Percentiles rank a stretch among this genome's conserved stretches.
phyloP scores from a whole-genome alignment of 495 filamentous ascomycete genomes.

The Pseudoneurospora amorphoporcata region DNA sequence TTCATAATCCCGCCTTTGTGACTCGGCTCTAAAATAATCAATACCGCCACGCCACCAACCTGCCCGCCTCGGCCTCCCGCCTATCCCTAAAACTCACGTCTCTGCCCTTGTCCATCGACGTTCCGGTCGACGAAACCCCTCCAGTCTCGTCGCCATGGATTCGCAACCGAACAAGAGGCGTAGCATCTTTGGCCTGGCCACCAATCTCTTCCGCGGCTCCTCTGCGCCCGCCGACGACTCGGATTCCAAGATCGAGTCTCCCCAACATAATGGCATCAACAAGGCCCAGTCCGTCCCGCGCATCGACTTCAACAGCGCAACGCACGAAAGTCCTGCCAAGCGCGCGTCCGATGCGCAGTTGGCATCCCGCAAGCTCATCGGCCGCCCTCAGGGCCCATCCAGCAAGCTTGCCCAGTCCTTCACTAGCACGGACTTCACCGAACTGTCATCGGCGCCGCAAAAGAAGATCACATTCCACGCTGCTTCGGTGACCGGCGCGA shows the following conservation, averaged over 20 bases:
- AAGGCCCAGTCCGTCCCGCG: constrained; percentile 2
- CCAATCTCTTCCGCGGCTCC: constrained; percentile 16
- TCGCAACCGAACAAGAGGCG: constrained; percentile 18
- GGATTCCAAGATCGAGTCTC: constrained; percentile 1
- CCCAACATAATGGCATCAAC: constrained; percentile 3
- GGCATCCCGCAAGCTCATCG: constrained; percentile 22
- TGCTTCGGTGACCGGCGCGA: not conserved
- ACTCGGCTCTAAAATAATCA: not conserved
- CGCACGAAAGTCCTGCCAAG: constrained; percentile 26
- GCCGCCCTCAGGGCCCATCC: constrained; percentile 23
- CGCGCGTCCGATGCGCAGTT: constrained; percentile 26
- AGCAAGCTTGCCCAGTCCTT: constrained; percentile 24
- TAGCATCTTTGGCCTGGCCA: constrained; percentile 19
- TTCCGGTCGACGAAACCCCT: not conserved
- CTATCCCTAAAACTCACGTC: not conserved
- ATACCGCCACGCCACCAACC: not conserved
- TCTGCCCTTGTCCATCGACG: not conserved
- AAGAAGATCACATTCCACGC: not conserved
- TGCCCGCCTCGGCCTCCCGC: not conserved
- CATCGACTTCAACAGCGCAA: constrained; percentile 16
- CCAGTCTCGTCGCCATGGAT: constrained; percentile 17
- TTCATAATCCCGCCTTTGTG: not conserved
- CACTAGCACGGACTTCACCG: constrained; percentile 19
- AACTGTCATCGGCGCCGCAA: constrained; percentile 4
- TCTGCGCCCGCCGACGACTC: constrained; percentile 9